Evolutionary conservation across 2,329 filamentous ascomycete species (phyloP).

Genomic region (Cephalotrichum gorgonifer): DNA sequence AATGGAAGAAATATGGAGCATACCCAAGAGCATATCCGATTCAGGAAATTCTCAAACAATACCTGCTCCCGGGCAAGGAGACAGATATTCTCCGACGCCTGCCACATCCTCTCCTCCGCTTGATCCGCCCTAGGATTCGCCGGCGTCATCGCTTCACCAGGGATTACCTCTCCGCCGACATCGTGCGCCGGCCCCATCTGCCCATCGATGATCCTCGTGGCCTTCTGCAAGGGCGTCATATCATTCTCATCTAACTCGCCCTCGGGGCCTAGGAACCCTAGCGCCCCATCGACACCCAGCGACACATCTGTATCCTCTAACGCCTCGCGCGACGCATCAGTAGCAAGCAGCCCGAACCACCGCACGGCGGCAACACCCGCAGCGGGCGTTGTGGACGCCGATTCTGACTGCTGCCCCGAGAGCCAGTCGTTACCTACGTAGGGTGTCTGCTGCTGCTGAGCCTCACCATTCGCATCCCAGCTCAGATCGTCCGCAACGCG

Average conservation of each 20-base stretch:
- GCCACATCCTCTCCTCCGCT: constrained; percentile 13
- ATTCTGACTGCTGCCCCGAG: constrained; percentile 7
- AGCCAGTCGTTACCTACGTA: constrained; percentile 1
- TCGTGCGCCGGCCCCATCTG: neutral
- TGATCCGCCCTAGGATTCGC: neutral
- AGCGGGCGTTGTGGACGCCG: constrained; percentile 12
- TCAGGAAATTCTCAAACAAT: constrained; percentile 14
- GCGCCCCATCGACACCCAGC: neutral
- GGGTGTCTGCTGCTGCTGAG: constrained; percentile 4
- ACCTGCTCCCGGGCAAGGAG: constrained; percentile 12
- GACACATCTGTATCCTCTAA: neutral
- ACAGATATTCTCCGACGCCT: constrained; percentile 11
- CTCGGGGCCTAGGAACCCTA: neutral
- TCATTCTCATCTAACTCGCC: neutral
- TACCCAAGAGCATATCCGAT: constrained; percentile 15
- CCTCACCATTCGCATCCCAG: neutral
- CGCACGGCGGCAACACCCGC: constrained; percentile 13
- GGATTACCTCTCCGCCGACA: neutral
- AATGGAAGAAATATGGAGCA: neutral
- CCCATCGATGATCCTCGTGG: constrained; percentile 10
- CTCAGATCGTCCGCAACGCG: neutral
- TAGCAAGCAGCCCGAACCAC: constrained; percentile 15
- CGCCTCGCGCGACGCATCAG: constrained; percentile 8
- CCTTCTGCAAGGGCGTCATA: neutral
- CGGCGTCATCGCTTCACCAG: neutral